These are phyloP conservation scores for Crithidia sp. DNA, from an alignment of 208 protist species.

Conservation along the genomic window DNA sequence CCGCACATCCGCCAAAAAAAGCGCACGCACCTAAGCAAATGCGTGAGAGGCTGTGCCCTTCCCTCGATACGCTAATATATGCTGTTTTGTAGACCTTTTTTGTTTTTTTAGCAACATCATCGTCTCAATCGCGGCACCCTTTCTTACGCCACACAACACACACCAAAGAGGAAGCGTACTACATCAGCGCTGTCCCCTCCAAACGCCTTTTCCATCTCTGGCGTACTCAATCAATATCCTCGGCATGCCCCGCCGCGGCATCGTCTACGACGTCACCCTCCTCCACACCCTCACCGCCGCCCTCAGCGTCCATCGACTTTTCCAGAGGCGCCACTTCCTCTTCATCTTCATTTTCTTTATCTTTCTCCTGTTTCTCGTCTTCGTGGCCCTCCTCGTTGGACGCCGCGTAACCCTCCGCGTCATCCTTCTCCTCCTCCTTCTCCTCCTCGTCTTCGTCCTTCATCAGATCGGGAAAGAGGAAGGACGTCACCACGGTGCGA, in stretches of 20 bases:
- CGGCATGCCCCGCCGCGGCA: slow-evolving; percentile 8
- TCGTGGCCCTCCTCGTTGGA: slow-evolving; percentile 4
- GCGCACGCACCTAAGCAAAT: too few species aligned
- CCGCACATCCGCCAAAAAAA: neutral
- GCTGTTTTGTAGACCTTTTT: too few species aligned
- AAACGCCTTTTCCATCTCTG: neutral
- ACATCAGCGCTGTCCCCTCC: neutral
- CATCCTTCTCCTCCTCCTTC: slow-evolving; percentile 19
- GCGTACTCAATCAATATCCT: slow-evolving; percentile 24
- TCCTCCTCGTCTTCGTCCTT: slow-evolving; percentile 44
- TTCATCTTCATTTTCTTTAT: neutral
- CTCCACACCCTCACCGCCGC: neutral
- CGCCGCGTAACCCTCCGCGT: neutral
- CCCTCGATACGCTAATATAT: too few species aligned
- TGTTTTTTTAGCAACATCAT: too few species aligned
- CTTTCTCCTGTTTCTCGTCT: neutral
- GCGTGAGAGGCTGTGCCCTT: too few species aligned
- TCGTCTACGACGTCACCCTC: slow-evolving; percentile 5
- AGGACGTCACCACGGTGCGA: slow-evolving; percentile 90
- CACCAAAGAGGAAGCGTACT: slow-evolving; percentile 3
- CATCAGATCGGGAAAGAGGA: slow-evolving; percentile 88
- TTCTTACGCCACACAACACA: neutral
- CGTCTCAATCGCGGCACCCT: neutral
- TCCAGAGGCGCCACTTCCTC: neutral
- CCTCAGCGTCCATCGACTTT: neutral